phyloP scores from a whole-genome alignment of 169 alveolate species.

The Cryptosporidium ubiquitum region DNA sequence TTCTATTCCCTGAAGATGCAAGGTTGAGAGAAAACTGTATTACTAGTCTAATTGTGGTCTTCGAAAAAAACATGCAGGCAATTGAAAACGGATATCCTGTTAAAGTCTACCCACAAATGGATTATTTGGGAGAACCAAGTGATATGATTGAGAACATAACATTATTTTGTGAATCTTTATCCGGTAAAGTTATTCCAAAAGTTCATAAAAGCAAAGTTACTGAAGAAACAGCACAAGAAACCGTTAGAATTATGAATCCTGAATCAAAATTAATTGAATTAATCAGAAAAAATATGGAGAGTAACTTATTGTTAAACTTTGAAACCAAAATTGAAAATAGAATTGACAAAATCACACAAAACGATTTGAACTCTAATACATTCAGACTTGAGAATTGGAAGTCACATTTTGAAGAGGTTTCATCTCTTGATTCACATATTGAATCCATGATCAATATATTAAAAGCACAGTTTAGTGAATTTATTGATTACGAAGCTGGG shows the following conservation, averaged over 20 bases:
- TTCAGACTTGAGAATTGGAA: constrained; percentile 41
- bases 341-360: constrained; percentile 10
- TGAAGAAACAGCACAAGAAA: neutral
- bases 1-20: constrained; percentile 66
- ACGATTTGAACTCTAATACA: neutral
- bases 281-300: neutral
- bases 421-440: constrained; percentile 12
- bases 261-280: constrained; percentile 27
- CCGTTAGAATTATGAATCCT: neutral
- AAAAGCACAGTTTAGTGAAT: constrained; percentile 24
- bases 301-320: neutral
- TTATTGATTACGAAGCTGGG: constrained; percentile 1
- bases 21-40: constrained; percentile 51
- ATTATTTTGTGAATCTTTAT: constrained; percentile 30
- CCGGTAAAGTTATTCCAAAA: neutral
- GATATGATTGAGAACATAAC: constrained; percentile 24
- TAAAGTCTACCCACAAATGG: constrained; percentile 52
- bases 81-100: constrained; percentile 56
- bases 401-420: constrained; percentile 41
- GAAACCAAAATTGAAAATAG: constrained; percentile 11
- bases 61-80: constrained; percentile 47
- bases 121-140: constrained; percentile 23
- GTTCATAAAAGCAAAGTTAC: neutral
- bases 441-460: constrained; percentile 11
- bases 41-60: constrained; percentile 24